Evolutionary conservation across 2,329 filamentous ascomycete species (phyloP), one percentile per base, ranked within the genome.

Genomic region (Penicillium sp.): DNA sequence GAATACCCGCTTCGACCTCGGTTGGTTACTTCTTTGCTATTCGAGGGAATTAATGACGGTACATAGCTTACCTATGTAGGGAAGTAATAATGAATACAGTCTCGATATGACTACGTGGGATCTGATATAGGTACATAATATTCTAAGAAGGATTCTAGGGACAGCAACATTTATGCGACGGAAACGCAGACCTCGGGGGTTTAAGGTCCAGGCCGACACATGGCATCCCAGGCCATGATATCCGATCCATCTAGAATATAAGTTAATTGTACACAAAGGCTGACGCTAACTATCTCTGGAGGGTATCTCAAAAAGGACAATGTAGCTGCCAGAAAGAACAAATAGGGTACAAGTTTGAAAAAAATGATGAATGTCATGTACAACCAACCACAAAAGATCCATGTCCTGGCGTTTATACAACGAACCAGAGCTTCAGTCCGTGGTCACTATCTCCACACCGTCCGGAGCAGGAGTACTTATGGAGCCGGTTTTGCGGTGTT

Each of bases 401-500:
- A 29, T 23, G 18, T 41, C 9, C 23, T 37, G 3, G 42, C 35
- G 34, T 40, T 23, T 25, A 45, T 23, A 39, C 10, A 46, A 35
- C 39, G 16, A 29, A 46, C 10, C 23, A 34, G n/a, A 37, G 35
- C 23, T 48, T 49, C 29, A 61, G 10, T 64, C 60, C 9, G 51
- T 31, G 27, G 59, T 55, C 8, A 65, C 55, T 40, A 65, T 61
- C 29, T 64, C 60, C 45, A 65, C 57, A 15, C 49, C 56, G 25
- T 61, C 62, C 9, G 46, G 48, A 15, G 47, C 39, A 50, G 58
- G 51, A 27, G 32, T 53, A 40, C 48, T 61, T 6, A 44, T 58
- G 8, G 60, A 59, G 6, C 46, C 53, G 35, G 50, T 48, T 54
- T 71, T 70, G 46, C 60, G 62, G 50, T 68, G 64, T 40, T 70